Evolutionary conservation across 139 green algal species (phyloP), one percentile per base, ranked within the genome.

Genomic region (Trebouxia sp.): DNA sequence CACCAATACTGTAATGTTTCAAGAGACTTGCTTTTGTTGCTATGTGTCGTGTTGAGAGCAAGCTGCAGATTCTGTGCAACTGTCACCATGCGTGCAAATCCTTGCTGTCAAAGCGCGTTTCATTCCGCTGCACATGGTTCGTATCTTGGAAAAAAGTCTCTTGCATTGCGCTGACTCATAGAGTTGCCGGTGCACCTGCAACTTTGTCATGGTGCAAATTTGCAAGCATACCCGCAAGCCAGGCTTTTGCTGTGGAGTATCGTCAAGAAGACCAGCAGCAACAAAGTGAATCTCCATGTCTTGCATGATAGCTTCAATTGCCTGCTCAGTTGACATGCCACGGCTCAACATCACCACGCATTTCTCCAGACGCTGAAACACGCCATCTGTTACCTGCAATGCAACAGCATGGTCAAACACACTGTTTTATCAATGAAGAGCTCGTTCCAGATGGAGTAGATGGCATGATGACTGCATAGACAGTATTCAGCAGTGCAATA

Each of bases 191-290:
- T 26, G 47, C 3, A 53, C 20, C 14, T 17, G 20, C 47, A 14
- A 53, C 15, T 53, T 26, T 26, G 47, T 14, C 15, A 53, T 53
- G 47, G 1, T 26, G 15, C 3, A 53, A 53, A 53, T 53, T 14
- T 17, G 20, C 14, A 53, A 53, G 47, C 17, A 45, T 24, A 58
- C 77, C 28, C 14, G 32, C 47, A 85, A 39, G 10, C 82, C 82
- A 11, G 78, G 65, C 48, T 85, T 72, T 6, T 65, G 82, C 39
- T 85, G 82, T 22, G 82, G 76, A 10, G 76, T 80, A 9, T 66
- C 12, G 41, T 87, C 83, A 24, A 87, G 72, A 55, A 87, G 51
- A 11, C 83, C 83, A 35, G 41, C 81, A 65, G 35, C 28, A 24
- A 56, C 43, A 75, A 50, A 84, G 48, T n/a, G 17, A 32, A 30